These are phyloP conservation scores for Rugonectria rugulosa DNA, from an alignment of 2,329 filamentous ascomycete genomes.

Conservation along the genomic window DNA sequence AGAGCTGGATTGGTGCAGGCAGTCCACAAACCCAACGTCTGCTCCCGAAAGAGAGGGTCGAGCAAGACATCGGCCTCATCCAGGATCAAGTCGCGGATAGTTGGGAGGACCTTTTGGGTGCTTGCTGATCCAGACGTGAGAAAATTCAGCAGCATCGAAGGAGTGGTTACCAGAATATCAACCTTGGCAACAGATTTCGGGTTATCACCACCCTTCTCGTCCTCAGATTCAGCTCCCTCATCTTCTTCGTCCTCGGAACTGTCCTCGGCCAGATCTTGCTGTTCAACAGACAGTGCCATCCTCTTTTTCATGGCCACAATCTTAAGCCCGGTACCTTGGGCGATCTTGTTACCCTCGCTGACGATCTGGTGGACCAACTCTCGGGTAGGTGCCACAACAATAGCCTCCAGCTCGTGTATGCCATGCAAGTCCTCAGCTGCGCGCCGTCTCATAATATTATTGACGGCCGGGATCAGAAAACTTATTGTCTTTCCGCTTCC, in stretches of 20 bases:
- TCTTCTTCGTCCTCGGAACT: conserved; percentile 51
- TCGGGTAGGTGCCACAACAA: conserved; percentile 81
- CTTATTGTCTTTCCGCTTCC: conserved; percentile 96
- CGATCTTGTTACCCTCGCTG: conserved; percentile 85
- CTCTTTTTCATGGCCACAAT: conserved; percentile 86
- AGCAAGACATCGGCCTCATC: conserved; percentile 97
- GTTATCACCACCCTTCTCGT: conserved; percentile 35
- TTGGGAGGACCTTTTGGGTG: conserved; percentile 63
- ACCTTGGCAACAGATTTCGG: conserved; percentile 43
- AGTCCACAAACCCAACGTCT: conserved; percentile 85
- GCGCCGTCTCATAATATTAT: conserved; percentile 70
- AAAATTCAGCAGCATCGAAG: conserved; percentile 76
- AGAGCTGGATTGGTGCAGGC: conserved; percentile 76
- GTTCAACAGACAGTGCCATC: conserved; percentile 69
- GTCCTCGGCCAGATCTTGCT: conserved; percentile 47
- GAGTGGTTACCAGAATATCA: conserved; percentile 52
- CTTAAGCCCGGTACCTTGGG: conserved; percentile 77
- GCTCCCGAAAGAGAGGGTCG: conserved; percentile 87
- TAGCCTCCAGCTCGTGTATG: conserved; percentile 64
- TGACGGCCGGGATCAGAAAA: conserved; percentile 87
- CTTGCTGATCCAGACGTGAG: conserved; percentile 58
- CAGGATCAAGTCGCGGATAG: conserved; percentile 77
- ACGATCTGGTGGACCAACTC: conserved; percentile 82
- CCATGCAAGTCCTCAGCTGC: conserved; percentile 51
- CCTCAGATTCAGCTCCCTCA: conserved; percentile 48